Evolutionary conservation across 208 protist species (phyloP).

Genomic region (Phytomonas serpens): DNA sequence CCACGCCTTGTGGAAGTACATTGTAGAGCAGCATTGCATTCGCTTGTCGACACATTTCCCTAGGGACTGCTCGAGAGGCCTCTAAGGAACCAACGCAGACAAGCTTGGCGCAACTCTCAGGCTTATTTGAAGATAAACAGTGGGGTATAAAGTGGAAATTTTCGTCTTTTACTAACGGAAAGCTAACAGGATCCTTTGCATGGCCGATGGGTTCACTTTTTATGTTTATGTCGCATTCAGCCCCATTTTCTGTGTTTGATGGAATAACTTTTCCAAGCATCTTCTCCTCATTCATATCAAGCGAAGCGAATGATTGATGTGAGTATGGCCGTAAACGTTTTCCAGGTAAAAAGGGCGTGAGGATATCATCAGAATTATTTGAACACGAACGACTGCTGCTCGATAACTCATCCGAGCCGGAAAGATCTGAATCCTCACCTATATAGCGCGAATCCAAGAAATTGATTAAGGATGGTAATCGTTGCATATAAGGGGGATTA

Average conservation of each 20-base stretch:
- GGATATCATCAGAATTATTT: background rate
- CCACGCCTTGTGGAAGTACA: background rate
- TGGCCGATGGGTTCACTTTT: background rate
- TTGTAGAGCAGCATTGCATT: background rate
- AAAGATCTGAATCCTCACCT: background rate
- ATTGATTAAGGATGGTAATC: background rate
- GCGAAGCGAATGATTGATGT: background rate
- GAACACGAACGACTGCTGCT: background rate
- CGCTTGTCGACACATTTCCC: background rate
- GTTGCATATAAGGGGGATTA: background rate
- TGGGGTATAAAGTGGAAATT: background rate
- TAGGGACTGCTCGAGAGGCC: background rate
- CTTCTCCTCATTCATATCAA: background rate
- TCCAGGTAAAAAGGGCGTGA: background rate
- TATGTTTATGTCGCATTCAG: background rate
- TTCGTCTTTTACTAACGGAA: background rate
- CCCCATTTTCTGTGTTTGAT: background rate
- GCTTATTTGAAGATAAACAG: background rate
- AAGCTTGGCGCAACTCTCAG: background rate
- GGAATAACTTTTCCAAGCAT: background rate
- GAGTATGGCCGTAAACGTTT: background rate
- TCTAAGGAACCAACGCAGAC: background rate
- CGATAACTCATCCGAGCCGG: background rate
- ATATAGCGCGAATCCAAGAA: background rate
- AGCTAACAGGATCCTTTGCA: background rate